Base-by-base conservation (phyloP, 257 asterid genomes). In the Solanum neorickii region DNA sequence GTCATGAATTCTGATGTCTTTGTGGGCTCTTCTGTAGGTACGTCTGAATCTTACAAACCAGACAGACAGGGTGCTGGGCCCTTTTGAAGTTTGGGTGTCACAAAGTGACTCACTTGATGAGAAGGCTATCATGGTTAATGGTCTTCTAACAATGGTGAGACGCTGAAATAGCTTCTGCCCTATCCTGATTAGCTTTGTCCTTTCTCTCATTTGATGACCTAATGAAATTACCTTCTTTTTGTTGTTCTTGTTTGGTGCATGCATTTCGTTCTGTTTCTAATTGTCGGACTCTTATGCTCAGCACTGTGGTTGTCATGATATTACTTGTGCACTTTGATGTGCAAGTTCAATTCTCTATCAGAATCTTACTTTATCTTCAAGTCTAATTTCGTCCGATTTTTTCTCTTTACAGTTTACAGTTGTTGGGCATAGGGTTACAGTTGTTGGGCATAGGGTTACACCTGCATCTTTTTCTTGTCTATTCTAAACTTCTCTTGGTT, bases 21-120 rank as follows among this genome's bases (percentile, higher is more conserved):
- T 84, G 66, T 75, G 10, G 59, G 68, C 83, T 35, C 80, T 86
- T 85, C 59, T 87, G 39, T 83, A 97, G 99, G 94, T 93, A 86
- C 93, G 89, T 86, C 92, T 95, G 92, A 91, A 92, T 82, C 97
- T 97, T 70, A 65, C 88, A 85, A 97, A 95, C 90, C 92, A 92
- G 94, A 93, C 97, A 18, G 99, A 97, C 74, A 93, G 98, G 80
- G 91, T 94, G 69, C 90, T 97, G 90, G 99, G 99, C 12, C 98
- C 99, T 69, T 95, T 97, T 88, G 96, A 95, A 92, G 96, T 95
- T 87, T 93, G 95, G 95, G 47, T 95, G 88, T 92, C 98, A 42
- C 96, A 94, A 88, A 90, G 91, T 72, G 97, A 92, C 90, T 91
- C 95, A 86, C 94, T 92, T 33, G 98, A 94, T 90, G 98, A 90